Base-by-base conservation (phyloP, 495 filamentous ascomycete genomes). In the Monascus purpureus region DNA sequence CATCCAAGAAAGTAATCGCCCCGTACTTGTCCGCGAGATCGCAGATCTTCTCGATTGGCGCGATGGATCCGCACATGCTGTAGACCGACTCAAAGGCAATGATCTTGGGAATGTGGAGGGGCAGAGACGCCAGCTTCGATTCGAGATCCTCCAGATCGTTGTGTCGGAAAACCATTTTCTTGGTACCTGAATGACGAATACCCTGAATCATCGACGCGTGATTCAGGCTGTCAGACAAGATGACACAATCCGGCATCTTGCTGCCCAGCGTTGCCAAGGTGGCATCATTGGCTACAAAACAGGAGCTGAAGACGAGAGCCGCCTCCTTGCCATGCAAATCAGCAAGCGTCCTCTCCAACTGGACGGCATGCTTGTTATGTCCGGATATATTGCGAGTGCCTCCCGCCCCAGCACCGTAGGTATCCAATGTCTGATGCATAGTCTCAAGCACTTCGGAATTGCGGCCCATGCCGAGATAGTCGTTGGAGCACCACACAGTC, bases 121-220 rank as follows among this genome's bases (percentile, higher is more conserved):
- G 85, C 19, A 97, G 68, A 11, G 84, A 79, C 3, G 86, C 86
- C 35, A 97, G 67, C 49, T 97, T 96, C 28, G 68, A 63, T 58
- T 97, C 90, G 4, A 97, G 67, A 41, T 97, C 92, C 8, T 64
- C 69, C 17, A 95, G 46, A 47, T 97, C 90, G 40, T 97, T 97
- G 61, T 97, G 90, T 58, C 90, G 88, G 73, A 97, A 96, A 27
- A 97, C 90, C 58, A 97, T 71, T 64, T 97, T 97, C 61, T 78
- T 85, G 12, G 90, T 82, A 13, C 86, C 83, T 4, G 87, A 95
- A 60, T 96, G 90, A 13, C 92, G 84, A 47, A 97, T 97, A 30
- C 90, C 90, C 59, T 96, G 92, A 43, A 97, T 97, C 90, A 97
- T 97, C 13, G 86, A 94, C 12, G 92, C 90, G 52, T 97, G 90